phyloP scores from a whole-genome alignment of 306 rosid genomes.

The Sicyos baderoa region DNA sequence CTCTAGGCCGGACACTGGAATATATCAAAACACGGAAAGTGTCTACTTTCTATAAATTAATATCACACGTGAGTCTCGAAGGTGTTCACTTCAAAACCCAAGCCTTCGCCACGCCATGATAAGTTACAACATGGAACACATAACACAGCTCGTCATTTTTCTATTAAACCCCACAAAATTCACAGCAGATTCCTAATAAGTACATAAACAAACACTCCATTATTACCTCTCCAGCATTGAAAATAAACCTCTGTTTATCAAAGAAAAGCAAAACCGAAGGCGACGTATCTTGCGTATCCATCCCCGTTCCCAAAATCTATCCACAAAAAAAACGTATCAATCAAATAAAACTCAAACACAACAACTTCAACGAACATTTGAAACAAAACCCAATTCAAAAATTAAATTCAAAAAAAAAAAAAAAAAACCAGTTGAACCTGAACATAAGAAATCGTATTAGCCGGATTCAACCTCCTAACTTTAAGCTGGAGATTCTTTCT shows the following conservation, averaged over 20 bases:
- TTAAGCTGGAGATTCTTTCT: conserved; percentile 49
- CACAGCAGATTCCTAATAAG: not conserved
- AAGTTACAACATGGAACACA: not conserved
- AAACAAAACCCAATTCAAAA: not conserved
- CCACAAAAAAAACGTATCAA: not conserved
- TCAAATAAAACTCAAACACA: not conserved
- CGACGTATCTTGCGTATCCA: conserved; percentile 90
- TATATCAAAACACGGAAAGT: too few relatives aligned
- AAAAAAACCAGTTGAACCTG: conserved; percentile 36
- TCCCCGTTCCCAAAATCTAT: conserved; percentile 75
- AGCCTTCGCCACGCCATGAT: not conserved
- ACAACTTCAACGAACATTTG: not conserved
- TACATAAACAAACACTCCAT: not conserved
- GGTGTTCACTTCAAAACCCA: too few relatives aligned
- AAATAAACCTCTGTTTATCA: conserved; percentile 76
- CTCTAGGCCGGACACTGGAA: too few relatives aligned
- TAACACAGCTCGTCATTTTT: not conserved
- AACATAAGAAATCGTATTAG: conserved; percentile 57
- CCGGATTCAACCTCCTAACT: conserved; percentile 56
- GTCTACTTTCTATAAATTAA: too few relatives aligned
- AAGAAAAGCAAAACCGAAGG: conserved; percentile 82
- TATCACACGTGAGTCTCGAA: too few relatives aligned
- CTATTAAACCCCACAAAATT: not conserved
- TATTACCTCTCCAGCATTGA: conserved; percentile 82
- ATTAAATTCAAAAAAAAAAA: too few relatives aligned